Base-by-base conservation (phyloP, 345 rosid species). In the Hevea brasiliensis region DNA sequence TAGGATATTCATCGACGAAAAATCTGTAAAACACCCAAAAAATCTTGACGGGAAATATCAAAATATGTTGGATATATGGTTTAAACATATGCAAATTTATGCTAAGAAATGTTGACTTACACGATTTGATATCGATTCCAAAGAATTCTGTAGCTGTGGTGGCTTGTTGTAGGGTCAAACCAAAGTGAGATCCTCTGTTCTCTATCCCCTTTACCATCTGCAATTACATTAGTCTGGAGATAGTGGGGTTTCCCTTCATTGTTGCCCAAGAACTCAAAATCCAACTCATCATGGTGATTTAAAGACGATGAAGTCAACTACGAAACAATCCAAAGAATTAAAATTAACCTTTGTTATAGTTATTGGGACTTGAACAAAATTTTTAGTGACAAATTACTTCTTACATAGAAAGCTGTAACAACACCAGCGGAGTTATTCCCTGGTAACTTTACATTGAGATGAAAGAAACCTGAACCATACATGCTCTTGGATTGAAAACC, bases 181-280 rank as follows among this genome's bases (percentile, higher is more conserved):
- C 78, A 74, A 18, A 67, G 53, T 32, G 56, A 11, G 23, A 67
- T 29, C 37, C 72, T 67, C 45, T 74, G 78, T 32, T 74, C 78
- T 37, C 72, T 67, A n/a, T 66, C 21, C 12, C 78, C 78, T 47
- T 45, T 44, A 21, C 66, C 78, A 7, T 67, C 12, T 48, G 50
- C 40, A 37, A 60, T 55, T 21, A 74, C 60, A 61, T 74, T 74
- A 27, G 78, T 74, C 37, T 68, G 78, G 9, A 74, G 17, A 18
- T 18, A 47, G 8, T 1, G 9, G 8, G 67, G 78, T n/a, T 61
- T 37, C 26, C 58, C 70, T 1, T 67, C 42, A 13, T 48, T 40
- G 51, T 67, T 74, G 6, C 77, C 77, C 72, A 67, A 18, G 51
- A 74, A 74, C 40, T 74, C 78, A 13, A 74, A 67, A 37, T 74